A percentile compares a stretch with the other conserved stretches of the same genome.
These are phyloP conservation scores for Clavariopsis aquatica DNA, from an alignment of 495 filamentous ascomycete species.

Conservation along the genomic window DNA sequence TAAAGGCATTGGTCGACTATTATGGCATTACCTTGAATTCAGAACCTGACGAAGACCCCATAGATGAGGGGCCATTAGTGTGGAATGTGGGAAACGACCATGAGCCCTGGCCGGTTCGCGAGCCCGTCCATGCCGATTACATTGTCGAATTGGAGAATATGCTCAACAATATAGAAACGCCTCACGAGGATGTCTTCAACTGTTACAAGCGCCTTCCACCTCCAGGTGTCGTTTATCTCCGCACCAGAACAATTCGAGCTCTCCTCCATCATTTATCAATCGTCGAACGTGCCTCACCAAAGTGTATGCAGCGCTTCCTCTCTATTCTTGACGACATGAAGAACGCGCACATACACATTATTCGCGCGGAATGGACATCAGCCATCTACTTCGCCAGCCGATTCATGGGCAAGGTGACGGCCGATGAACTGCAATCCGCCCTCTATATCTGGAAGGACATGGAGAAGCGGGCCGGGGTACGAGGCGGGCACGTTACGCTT, in stretches of 20 bases:
- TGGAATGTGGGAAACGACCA: conserved; percentile 36
- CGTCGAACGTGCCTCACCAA: conserved; percentile 56
- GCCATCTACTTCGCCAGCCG: conserved; percentile 77
- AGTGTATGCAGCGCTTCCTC: conserved; percentile 77
- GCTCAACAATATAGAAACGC: conserved; percentile 46
- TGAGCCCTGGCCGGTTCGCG: conserved; percentile 23
- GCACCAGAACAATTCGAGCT: conserved; percentile 56
- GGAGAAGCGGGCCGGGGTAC: conserved; percentile 70
- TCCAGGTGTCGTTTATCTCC: conserved; percentile 68
- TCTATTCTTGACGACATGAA: conserved; percentile 82
- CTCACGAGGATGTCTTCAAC: conserved; percentile 59
- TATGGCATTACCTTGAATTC: conserved; percentile 19
- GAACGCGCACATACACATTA: conserved; percentile 62
- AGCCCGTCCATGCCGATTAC: conserved; percentile 1
- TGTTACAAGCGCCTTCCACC: conserved; percentile 62
- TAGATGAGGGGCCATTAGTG: conserved; percentile 14
- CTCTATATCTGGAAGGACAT: conserved; percentile 86
- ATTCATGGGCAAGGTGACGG: conserved; percentile 63
- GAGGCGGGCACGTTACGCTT: conserved; percentile 72
- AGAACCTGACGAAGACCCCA: not conserved
- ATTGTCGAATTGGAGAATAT: conserved; percentile 46
- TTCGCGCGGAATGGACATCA: conserved; percentile 71
- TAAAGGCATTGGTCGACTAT: conserved; percentile 38
- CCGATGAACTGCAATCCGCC: conserved; percentile 66
- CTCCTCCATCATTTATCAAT: conserved; percentile 70